Evolutionary conservation across 768 basidiomycete genomes (phyloP), one percentile per base, ranked within the genome.

Genomic region (Phylloporus scabripes): DNA sequence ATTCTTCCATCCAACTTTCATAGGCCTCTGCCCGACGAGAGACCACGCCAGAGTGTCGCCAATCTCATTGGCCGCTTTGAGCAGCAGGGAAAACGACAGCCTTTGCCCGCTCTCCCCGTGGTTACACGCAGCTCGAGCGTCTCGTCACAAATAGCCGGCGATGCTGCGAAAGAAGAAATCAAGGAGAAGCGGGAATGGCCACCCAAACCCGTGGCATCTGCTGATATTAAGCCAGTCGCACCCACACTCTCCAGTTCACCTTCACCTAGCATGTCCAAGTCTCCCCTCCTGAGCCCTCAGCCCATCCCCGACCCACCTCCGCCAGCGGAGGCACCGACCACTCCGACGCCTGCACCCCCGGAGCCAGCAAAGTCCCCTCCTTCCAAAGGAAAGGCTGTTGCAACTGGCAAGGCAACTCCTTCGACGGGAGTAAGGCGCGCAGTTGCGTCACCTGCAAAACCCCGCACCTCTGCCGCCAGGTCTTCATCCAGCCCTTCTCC

Each of bases 31-130:
- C 88, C 90, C 68, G 89, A 92, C 75, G 90, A 92, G 71, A 80
- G 85, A 62, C 88, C 89, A 42, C 85, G 90, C 51, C 80, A 80
- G 64, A 88, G 85, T 60, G 90, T 92, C 42, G 90, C 90, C 55
- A 92, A 91, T 64, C 83, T 92, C 70, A 92, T 92, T 61, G 90
- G 90, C 45, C 79, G 85, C 50, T 92, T 92, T 57, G 90, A 92
- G 67, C 86, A 80, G 58, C 83, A 87, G 70, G 82, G 76, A 48
- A 91, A 87, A 64, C 79, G 81, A 43, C 77, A 79, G 57, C 69
- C 80, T 4, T 57, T 70, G 9, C 62, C 75, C 24, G 59, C 59
- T 24, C 45, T 56, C 15, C 61, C 75, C 23, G 43, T 52, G 68
- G 76, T 56, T 26, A 73, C 79, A 14, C 78, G 85, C 51, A 83